These are phyloP conservation scores for Globisporangium apiculatum DNA, from an alignment of 352 stramenopile species.

Conservation along the genomic window DNA sequence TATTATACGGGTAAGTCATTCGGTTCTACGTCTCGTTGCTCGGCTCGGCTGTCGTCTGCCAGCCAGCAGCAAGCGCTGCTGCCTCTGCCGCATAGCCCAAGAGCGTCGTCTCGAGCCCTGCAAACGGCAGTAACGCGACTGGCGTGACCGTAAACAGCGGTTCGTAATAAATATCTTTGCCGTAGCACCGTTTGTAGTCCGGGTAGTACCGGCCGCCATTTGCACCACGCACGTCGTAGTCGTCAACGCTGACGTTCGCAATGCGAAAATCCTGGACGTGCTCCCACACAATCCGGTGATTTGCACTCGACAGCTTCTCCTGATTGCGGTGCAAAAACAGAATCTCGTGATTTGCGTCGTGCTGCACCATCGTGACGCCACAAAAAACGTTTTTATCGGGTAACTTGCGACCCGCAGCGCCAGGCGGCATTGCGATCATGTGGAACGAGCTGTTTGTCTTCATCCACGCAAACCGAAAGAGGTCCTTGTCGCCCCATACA, in stretches of 20 bases:
- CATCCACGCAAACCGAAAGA: slow-evolving; percentile 76
- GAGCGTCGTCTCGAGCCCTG: slow-evolving; percentile 29
- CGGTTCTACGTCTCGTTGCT: neutral
- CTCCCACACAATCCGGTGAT: slow-evolving; percentile 29
- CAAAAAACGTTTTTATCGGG: slow-evolving; percentile 53
- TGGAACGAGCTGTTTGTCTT: slow-evolving; percentile 53
- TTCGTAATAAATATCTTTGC: slow-evolving; percentile 67
- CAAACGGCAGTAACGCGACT: slow-evolving; percentile 35
- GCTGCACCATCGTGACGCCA: slow-evolving; percentile 65
- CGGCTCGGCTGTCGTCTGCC: neutral
- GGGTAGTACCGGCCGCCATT: slow-evolving; percentile 51
- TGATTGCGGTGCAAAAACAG: slow-evolving; percentile 65
- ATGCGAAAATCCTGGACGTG: slow-evolving; percentile 50
- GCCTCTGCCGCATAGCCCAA: slow-evolving; percentile 36
- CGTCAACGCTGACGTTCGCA: slow-evolving; percentile 18
- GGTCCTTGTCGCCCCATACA: slow-evolving; percentile 72
- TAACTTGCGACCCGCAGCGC: slow-evolving; percentile 35
- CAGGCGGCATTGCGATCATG: slow-evolving; percentile 48
- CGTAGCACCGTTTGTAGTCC: slow-evolving; percentile 49
- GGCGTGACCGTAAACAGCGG: slow-evolving; percentile 39
- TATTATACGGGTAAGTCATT: neutral
- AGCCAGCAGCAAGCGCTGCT: slow-evolving; percentile 14
- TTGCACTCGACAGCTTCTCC: slow-evolving; percentile 50
- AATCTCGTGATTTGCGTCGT: slow-evolving; percentile 36
- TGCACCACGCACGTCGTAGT: slow-evolving; percentile 52